Evolutionary conservation across 2,329 filamentous ascomycete genomes (phyloP), one percentile per base, ranked within the genome.

Genomic region (Dactylellina haptotyla): DNA sequence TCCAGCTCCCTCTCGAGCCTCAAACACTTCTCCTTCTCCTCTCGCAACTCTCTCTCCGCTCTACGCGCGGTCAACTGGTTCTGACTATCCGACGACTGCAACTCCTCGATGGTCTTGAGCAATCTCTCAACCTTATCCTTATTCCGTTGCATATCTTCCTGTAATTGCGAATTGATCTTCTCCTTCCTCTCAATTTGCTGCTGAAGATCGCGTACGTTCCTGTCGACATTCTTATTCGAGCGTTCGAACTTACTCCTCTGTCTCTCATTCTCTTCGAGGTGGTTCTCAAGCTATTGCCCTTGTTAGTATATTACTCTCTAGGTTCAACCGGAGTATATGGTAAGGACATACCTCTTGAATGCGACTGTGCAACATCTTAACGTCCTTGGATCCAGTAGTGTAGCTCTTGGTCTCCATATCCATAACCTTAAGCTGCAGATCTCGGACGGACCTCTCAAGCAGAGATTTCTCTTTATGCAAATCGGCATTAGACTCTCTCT

Each of bases 381-480:
- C 92, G 81, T 98, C 94, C 78, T 97, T 92, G 80, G 93, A 97
- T 23, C 91, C 91, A 76, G 90, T 96, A 18, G 93, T 95, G 82
- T 96, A 98, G 59, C 93, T 93, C 84, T 98, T 98, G 45, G 95
- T 98, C 83, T 99, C 94, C 6, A 98, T 85, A 80, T 98, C 95
- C 58, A 99, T 90, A 64, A 96, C 87, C 79, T 89, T 89, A 59
- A 98, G 87, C 81, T 98, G 94, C 25, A 94, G 85, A 80, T 99
- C 94, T 80, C 93, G 97, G 56, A 96, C 84, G 62, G 87, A 88
- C 84, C 97, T 97, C 83, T 98, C 95, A 43, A 99, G 84, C 0
- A 86, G 86, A 2, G 91, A 91, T 83, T 97, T 98, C 77, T 97
- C 92, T 80, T 93, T 93, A 80, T 95, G 92, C 63, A 98, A 84